Base-by-base conservation (phyloP, 2,329 filamentous ascomycete species). In the Ophidiomyces ophidiicola region DNA sequence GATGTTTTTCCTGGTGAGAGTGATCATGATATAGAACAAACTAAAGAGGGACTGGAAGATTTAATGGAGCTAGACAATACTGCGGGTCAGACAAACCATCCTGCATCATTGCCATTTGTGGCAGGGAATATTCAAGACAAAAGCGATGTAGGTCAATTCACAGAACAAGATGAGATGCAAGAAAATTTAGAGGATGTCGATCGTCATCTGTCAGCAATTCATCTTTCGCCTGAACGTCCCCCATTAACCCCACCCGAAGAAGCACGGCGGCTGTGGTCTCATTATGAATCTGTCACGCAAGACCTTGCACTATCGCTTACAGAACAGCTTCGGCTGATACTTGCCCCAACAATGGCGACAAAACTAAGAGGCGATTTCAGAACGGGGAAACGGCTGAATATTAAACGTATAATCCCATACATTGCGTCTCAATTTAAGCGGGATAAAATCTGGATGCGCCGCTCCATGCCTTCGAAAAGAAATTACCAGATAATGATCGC, bases 401-500 rank as follows among this genome's bases (percentile, higher is more conserved):
- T 99, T 68, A 96, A 96, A 64, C 85, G 88, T 50, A 98, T 99
- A 63, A 98, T 99, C 53, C 90, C 92, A 0, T 99, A 98, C 65
- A 96, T 99, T 51, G 90, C 92, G 1, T 96, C 87, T 0, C 80
- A 82, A 56, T 98, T 94, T 72, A 96, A 94, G 70, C 83, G 90
- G 44, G 90, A 99, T 73, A 98, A 98, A 70, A 99, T 99, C 63
- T 99, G 90, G 90, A 93, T 98, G 80, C 82, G 92, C 10, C 78
- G 92, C 41, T 80, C 77, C 23, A 78, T 94, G 35, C 92, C 92
- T 1, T 88, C 80, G 25, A 96, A 96, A 64, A 81, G 92, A 28
- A 81, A 80, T 42, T 98, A 98, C 63, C 92, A 99, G 62, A 92
- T 98, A 60, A 78, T 98, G 67, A 80, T 99, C 35, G 92, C 90